Percentiles rank a stretch among this genome's conserved stretches.
phyloP scores from a whole-genome alignment of 345 rosid genomes.

The Populus simonii region DNA sequence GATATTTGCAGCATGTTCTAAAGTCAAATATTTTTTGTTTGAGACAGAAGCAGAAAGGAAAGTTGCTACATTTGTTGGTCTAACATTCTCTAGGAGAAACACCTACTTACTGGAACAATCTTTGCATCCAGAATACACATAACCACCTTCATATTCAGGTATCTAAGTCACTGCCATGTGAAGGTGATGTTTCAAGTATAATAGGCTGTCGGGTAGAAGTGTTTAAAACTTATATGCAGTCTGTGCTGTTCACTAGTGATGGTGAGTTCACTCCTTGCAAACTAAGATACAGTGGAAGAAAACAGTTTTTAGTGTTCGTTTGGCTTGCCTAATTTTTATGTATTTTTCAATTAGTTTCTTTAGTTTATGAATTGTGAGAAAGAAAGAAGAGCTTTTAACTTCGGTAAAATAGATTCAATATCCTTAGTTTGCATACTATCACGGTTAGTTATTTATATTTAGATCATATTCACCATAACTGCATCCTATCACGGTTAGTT shows the following conservation, averaged over 20 bases:
- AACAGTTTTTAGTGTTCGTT: neutral
- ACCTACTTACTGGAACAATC: neutral
- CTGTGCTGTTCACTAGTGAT: neutral
- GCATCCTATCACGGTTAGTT: neutral
- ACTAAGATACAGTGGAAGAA: neutral
- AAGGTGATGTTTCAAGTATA: neutral
- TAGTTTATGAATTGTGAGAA: neutral
- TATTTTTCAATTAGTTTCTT: neutral
- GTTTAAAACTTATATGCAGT: neutral
- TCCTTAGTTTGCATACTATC: neutral
- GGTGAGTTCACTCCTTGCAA: neutral
- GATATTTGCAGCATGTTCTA: neutral
- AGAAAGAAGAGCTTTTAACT: neutral
- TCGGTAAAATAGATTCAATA: neutral
- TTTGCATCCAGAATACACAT: constrained; percentile 1
- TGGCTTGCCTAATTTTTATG: neutral
- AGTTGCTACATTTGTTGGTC: neutral
- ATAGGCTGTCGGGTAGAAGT: neutral
- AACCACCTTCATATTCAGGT: neutral
- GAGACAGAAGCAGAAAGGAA: neutral
- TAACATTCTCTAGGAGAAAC: neutral
- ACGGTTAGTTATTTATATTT: too few species aligned
- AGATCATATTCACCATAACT: too few species aligned
- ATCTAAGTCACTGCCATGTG: neutral
- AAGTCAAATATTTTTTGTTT: neutral